Evolutionary conservation across 805 yeast genomes (phyloP).

Genomic region (Ogataea wickerhamii): DNA sequence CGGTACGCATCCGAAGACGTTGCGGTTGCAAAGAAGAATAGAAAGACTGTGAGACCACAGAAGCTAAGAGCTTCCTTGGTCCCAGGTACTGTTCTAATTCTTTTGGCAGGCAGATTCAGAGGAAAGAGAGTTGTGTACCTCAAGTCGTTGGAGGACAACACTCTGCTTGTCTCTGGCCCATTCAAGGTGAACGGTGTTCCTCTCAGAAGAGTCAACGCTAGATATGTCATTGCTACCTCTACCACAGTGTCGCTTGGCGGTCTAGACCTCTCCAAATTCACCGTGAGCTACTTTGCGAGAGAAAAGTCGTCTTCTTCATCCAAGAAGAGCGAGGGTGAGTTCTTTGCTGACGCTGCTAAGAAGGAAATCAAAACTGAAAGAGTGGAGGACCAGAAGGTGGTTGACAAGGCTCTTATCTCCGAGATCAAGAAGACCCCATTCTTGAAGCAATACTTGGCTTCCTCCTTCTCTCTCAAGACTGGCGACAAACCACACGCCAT

Average conservation of each 20-base stretch:
- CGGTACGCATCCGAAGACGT: constrained; percentile 94
- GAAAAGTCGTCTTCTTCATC: constrained; percentile 74
- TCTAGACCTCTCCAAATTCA: constrained; percentile 86
- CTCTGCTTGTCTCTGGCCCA: constrained; percentile 96
- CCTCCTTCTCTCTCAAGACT: constrained; percentile 93
- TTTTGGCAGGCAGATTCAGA: constrained; percentile 99
- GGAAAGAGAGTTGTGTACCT: constrained; percentile 99
- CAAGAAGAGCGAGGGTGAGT: constrained; percentile 87
- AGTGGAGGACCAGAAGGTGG: constrained; percentile 93
- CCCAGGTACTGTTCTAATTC: constrained; percentile 57
- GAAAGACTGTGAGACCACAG: constrained; percentile 92
- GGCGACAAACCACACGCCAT: constrained; percentile 99
- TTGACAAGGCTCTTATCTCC: constrained; percentile 87
- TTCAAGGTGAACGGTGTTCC: constrained; percentile 99
- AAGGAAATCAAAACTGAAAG: constrained; percentile 90
- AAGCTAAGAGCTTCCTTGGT: constrained; percentile 75
- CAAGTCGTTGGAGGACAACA: constrained; percentile 96
- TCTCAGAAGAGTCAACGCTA: constrained; percentile 97
- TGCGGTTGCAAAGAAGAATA: constrained; percentile 81
- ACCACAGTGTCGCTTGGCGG: constrained; percentile 77
- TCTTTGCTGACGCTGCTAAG: constrained; percentile 82
- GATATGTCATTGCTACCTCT: constrained; percentile 98
- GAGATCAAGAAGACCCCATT: constrained; percentile 97
- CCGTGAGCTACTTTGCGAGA: constrained; percentile 93
- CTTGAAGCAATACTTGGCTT: constrained; percentile 92